Percentiles rank a stretch among this genome's conserved stretches.
These are phyloP conservation scores for Paecilomyces variotii DNA, from an alignment of 2,329 filamentous ascomycete species.

Conservation along the genomic window DNA sequence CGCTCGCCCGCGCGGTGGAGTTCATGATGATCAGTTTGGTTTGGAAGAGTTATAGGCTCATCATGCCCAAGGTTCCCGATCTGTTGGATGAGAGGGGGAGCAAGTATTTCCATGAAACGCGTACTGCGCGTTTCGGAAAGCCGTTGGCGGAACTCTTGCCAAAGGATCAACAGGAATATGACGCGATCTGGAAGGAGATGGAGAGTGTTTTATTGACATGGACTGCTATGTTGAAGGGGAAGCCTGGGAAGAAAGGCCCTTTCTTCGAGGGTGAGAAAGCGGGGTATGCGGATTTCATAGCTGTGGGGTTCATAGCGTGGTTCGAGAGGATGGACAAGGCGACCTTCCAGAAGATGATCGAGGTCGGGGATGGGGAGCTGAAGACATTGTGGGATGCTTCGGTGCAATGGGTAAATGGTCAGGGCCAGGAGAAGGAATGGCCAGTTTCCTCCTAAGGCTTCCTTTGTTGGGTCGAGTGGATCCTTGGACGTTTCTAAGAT, in stretches of 20 bases:
- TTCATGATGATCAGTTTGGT: conserved; percentile 7
- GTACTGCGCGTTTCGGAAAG: conserved; percentile 17
- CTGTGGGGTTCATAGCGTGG: conserved; percentile 18
- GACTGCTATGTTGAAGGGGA: conserved; percentile 19
- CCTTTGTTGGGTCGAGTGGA: no score
- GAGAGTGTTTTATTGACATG: conserved; percentile 14
- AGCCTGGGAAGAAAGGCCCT: conserved; percentile 21
- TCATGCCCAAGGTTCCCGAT: conserved; percentile 16
- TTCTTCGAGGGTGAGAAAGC: conserved; percentile 26
- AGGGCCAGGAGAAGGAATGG: conserved; percentile 28
- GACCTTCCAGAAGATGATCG: conserved; percentile 16
- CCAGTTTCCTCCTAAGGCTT: conserved; percentile 7
- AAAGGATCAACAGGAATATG: conserved; percentile 11
- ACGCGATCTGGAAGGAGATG: conserved; percentile 10
- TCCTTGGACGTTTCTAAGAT: neutral
- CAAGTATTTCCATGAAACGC: conserved; percentile 24
- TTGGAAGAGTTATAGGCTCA: conserved; percentile 2
- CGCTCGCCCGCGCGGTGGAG: conserved; percentile 17
- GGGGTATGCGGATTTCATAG: conserved; percentile 22
- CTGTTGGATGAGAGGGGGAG: conserved; percentile 20
- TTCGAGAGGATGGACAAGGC: conserved; percentile 14
- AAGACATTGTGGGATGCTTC: conserved; percentile 21
- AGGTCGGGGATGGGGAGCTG: conserved; percentile 20
- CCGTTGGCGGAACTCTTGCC: conserved; percentile 21
- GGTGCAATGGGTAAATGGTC: conserved; percentile 23